These are phyloP conservation scores for Nannochloris sp. DNA, from an alignment of 139 green algal species.

Conservation along the genomic window DNA sequence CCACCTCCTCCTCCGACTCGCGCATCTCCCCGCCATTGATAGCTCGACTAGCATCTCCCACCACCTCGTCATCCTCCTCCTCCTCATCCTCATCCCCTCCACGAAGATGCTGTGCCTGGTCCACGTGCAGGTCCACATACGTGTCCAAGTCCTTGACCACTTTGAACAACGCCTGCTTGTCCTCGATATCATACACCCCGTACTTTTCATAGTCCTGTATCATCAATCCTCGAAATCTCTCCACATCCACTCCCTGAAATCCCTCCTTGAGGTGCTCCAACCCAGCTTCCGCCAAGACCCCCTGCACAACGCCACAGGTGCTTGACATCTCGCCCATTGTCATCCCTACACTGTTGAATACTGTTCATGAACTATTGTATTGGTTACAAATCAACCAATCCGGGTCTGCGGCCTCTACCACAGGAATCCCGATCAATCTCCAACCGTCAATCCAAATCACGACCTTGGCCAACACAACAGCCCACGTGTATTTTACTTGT, in stretches of 20 bases:
- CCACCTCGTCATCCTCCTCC: not conserved
- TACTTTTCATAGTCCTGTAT: constrained; percentile 52
- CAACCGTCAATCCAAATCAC: too few species aligned
- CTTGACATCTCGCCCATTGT: not conserved
- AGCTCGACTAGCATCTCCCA: not conserved
- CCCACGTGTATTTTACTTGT: too few species aligned
- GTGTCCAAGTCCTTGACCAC: constrained; percentile 45
- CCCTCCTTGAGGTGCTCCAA: not conserved
- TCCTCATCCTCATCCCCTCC: not conserved
- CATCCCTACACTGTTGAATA: too few species aligned
- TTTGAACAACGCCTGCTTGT: constrained; percentile 70
- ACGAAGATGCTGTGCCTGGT: not conserved
- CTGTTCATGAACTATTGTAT: too few species aligned
- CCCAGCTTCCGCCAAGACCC: constrained; percentile 3
- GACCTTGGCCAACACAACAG: not conserved
- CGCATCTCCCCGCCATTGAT: not conserved
- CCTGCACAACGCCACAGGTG: not conserved
- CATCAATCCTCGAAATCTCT: not conserved
- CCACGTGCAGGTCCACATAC: not conserved
- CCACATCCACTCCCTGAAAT: not conserved
- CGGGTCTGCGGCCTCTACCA: too few species aligned
- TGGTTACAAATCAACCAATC: too few species aligned
- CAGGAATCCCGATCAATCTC: too few species aligned
- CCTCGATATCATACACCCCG: constrained; percentile 56
- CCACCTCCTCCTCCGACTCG: constrained; percentile 30